Conservation (phyloP, 768 basidiomycete genomes). For the Amanita pallidorosea region DNA sequence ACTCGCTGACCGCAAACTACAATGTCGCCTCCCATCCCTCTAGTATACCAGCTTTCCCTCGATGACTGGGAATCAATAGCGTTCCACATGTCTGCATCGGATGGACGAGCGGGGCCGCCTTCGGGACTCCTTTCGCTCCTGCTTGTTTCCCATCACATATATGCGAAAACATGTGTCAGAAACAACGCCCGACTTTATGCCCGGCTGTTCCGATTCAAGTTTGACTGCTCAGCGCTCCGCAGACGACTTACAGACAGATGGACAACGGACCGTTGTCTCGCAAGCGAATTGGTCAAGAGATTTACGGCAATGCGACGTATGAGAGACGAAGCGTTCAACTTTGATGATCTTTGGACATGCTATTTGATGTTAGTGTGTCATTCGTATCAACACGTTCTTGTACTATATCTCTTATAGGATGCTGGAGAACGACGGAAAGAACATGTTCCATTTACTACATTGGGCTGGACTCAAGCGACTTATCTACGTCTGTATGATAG, state of each 20-base stretch:
- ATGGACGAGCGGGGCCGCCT: slow-evolving; percentile 34
- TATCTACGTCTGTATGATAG: slow-evolving; percentile 11
- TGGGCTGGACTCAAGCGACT: slow-evolving; percentile 28
- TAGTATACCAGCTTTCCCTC: slow-evolving; percentile 12
- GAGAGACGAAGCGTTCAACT: slow-evolving; percentile 14
- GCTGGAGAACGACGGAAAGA: slow-evolving; percentile 39
- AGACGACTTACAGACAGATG: slow-evolving; percentile 28
- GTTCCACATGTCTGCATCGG: slow-evolving; percentile 21
- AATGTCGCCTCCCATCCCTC: slow-evolving; percentile 9
- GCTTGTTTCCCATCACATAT: slow-evolving; percentile 25
- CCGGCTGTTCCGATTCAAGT: slow-evolving; percentile 32
- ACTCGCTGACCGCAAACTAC: neutral
- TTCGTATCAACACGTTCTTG: neutral
- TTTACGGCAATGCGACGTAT: slow-evolving; percentile 31
- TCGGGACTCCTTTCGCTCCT: slow-evolving; percentile 23
- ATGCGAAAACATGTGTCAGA: slow-evolving; percentile 22
- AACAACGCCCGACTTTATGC: slow-evolving; percentile 30
- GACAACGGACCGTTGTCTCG: slow-evolving; percentile 24
- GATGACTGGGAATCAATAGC: slow-evolving; percentile 32
- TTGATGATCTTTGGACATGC: slow-evolving; percentile 41
- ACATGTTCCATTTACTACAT: slow-evolving; percentile 27
- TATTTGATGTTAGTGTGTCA: slow-evolving; percentile 32
- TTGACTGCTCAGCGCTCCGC: slow-evolving; percentile 27
- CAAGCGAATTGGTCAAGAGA: slow-evolving; percentile 33
- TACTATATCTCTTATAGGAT: slow-evolving; percentile 16